Conservation (phyloP, 257 asterid genomes). For the Nemophila menziesii region DNA sequence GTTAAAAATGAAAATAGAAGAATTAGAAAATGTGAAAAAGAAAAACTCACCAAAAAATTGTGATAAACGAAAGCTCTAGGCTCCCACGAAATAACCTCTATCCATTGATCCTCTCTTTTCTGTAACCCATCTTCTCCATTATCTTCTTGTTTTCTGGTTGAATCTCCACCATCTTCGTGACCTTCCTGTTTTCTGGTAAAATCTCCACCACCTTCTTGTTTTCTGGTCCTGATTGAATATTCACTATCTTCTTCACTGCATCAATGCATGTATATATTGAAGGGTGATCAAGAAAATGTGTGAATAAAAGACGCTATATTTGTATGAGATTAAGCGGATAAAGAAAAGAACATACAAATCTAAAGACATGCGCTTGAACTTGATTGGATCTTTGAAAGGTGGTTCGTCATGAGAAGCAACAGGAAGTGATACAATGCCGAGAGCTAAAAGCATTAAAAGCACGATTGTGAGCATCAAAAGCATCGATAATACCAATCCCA, state of each 20-base stretch:
- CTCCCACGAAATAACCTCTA: slow-evolving; percentile 66
- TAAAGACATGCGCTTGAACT: slow-evolving; percentile 46
- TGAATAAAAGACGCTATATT: too few relatives aligned
- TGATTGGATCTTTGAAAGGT: slow-evolving; percentile 31
- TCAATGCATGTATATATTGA: neutral
- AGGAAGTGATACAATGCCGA: slow-evolving; percentile 76
- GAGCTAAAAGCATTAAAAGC: slow-evolving; percentile 65
- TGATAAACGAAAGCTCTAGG: slow-evolving; percentile 69
- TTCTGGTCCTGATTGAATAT: too few relatives aligned
- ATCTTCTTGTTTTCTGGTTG: slow-evolving; percentile 21
- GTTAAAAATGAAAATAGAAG: neutral
- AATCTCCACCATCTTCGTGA: too few relatives aligned
- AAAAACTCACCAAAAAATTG: slow-evolving; percentile 55
- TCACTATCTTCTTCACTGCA: too few relatives aligned
- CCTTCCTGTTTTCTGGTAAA: too few relatives aligned
- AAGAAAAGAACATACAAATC: slow-evolving; percentile 24
- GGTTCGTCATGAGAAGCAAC: slow-evolving; percentile 37
- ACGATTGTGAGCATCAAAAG: slow-evolving; percentile 66
- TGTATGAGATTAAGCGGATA: neutral
- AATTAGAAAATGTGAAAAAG: neutral
- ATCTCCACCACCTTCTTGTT: too few relatives aligned
- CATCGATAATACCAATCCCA: slow-evolving; percentile 51
- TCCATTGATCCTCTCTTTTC: slow-evolving; percentile 53
- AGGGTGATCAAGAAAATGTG: too few relatives aligned
- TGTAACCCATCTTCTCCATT: slow-evolving; percentile 51